These are phyloP conservation scores for Fremontodendron californicum DNA, from an alignment of 345 rosid species.

Conservation along the genomic window DNA sequence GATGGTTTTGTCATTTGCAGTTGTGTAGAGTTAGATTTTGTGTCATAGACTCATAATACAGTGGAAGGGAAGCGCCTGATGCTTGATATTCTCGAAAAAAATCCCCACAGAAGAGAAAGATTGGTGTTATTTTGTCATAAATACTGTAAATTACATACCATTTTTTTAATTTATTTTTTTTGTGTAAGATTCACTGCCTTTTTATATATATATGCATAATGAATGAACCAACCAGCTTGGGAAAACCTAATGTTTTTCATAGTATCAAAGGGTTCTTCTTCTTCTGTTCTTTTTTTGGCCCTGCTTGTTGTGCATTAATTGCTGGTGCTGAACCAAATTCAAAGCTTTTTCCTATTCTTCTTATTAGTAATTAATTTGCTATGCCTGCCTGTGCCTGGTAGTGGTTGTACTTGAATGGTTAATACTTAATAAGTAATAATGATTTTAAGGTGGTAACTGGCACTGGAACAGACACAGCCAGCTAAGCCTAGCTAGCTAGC, in stretches of 20 bases:
- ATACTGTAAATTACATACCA: constrained; percentile 47
- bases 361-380: not conserved
- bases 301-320: not conserved
- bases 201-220: not conserved
- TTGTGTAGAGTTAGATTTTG: constrained; percentile 23
- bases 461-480: too few relatives aligned
- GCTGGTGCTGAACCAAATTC: constrained; percentile 17
- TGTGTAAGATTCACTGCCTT: constrained; percentile 13
- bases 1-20: not conserved
- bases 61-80: constrained; percentile 3
- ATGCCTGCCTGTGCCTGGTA: not conserved
- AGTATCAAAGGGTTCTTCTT: constrained; percentile 10
- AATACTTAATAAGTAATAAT: not conserved
- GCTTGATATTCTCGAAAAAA: not conserved
- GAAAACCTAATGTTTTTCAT: not conserved
- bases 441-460: not conserved
- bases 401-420: not conserved
- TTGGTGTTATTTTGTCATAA: constrained; percentile 30
- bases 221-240: constrained; percentile 14
- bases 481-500: too few relatives aligned
- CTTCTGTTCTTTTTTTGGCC: not conserved
- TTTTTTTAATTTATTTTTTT: constrained; percentile 30
- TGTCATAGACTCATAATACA: constrained; percentile 23
- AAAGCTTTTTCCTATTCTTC: not conserved
- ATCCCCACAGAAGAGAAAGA: constrained; percentile 13